Conservation (phyloP, 1,284 basidiomycete genomes). For the Puccinia triticina region DNA sequence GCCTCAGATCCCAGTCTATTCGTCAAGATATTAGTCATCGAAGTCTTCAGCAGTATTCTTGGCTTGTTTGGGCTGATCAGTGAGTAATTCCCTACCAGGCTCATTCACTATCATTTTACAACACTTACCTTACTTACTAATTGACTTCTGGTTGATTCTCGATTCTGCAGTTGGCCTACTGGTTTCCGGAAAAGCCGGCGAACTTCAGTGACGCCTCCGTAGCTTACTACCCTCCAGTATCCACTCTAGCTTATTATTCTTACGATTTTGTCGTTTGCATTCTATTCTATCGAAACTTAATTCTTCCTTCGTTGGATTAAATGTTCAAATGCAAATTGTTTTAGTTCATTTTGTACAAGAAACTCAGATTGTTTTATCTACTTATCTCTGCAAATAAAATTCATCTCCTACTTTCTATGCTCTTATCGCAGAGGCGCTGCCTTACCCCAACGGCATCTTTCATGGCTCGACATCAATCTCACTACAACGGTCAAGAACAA, state of each 20-base stretch:
- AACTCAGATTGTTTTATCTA: neutral
- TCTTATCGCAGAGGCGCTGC: neutral
- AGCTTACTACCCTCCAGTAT: neutral
- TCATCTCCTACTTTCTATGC: neutral
- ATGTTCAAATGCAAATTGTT: constrained; percentile 17
- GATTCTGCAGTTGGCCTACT: constrained; percentile 45
- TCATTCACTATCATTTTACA: neutral
- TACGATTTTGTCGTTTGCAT: neutral
- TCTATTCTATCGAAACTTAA: neutral
- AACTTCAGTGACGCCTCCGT: constrained; percentile 17
- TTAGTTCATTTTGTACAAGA: constrained; percentile 18
- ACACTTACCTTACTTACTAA: constrained; percentile 48
- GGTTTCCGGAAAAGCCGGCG: constrained; percentile 51
- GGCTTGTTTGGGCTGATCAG: constrained; percentile 89
- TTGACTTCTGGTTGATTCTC: neutral
- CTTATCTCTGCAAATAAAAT: neutral
- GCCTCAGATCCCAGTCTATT: constrained; percentile 89
- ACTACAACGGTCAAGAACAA: no score
- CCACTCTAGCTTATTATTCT: neutral
- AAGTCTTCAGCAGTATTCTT: constrained; percentile 89
- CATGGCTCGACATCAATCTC: no score
- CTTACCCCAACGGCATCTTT: neutral
- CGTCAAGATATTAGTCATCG: constrained; percentile 90
- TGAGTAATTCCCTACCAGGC: constrained; percentile 59
- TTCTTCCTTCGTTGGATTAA: constrained; percentile 4